Base-by-base conservation (phyloP, 2,329 filamentous ascomycete genomes). In the Westerdykella sp. region DNA sequence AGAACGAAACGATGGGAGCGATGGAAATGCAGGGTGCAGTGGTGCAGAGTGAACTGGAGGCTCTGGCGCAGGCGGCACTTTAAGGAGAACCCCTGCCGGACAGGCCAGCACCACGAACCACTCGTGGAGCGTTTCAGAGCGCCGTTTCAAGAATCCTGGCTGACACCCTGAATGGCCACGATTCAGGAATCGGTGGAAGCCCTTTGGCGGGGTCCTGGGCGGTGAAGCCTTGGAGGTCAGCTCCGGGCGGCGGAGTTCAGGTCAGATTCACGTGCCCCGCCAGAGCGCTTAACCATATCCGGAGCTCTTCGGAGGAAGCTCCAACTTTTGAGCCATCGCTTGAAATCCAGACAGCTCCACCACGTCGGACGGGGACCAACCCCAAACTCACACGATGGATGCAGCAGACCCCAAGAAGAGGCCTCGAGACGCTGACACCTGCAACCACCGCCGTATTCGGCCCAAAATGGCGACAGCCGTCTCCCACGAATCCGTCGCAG, bases 71-170 rank as follows among this genome's bases (percentile, higher is more conserved):
- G 41, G 38, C 41, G 12, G 25, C 28, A 38, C 28, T 37, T 42
- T 47, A 41, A 44, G 38, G 39, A 31, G 6, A 37, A 23, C 37
- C 40, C 30, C 39, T 40, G 41, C 37, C 34, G 39, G 41, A 40
- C 59, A 55, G 57, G 60, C 58, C 59, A 57, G 57, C 55, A 38
- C 47, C 51, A 60, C 57, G 61, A 21, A 60, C 50, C 62, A 60
- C 60, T 59, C 53, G 61, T 51, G 53, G 48, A 52, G 50, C 46
- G 62, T 65, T 63, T 63, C 61, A 65, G 51, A 44, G 51, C 53
- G 39, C 54, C 53, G 60, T 65, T 66, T 63, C 62, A 64, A 45
- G 42, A 14, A 56, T 55, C 62, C 60, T 57, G 53, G 63, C 60
- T 57, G 55, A 59, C 56, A 59, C 60, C 51, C 47, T 51, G 46